Evolutionary conservation across 129 eudicot species (phyloP).

Genomic region (Flaveria bidentis): DNA sequence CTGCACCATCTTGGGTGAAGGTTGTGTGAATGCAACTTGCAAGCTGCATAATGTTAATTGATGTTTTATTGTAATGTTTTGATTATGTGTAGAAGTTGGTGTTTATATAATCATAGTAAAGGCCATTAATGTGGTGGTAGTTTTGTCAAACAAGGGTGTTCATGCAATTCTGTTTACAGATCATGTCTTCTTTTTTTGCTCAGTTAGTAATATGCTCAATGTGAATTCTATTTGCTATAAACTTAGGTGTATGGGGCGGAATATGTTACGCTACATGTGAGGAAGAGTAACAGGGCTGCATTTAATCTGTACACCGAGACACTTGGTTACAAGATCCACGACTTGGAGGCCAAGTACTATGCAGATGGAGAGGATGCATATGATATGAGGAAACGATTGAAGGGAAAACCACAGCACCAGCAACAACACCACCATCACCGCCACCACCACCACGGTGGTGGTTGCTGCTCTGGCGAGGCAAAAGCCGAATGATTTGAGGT

Average conservation of each 20-base stretch:
- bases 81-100: constrained; percentile 12
- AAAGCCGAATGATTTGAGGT: constrained; percentile 28
- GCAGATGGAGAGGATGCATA: constrained; percentile 96
- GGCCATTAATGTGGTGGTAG: no score
- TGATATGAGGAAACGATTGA: constrained; percentile 83
- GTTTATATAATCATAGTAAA: no score
- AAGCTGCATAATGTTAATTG: neutral
- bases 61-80: neutral
- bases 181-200: neutral
- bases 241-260: constrained; percentile 63
- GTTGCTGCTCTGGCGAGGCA: constrained; percentile 64
- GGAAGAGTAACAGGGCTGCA: constrained; percentile 89
- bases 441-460: constrained; percentile 57
- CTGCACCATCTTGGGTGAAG: no score
- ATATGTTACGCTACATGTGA: constrained; percentile 78
- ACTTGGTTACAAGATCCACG: constrained; percentile 76
- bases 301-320: constrained; percentile 79
- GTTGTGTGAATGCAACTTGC: no score
- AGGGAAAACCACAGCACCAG: constrained; percentile 53
- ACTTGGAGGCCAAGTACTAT: constrained; percentile 83
- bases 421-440: constrained; percentile 62
- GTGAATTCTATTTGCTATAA: neutral
- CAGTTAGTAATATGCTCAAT: no score
- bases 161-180: neutral
- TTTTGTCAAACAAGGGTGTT: neutral